A percentile compares a stretch with the other conserved stretches of the same genome.
Conservation (phyloP, 2,329 filamentous ascomycete species). For the Cladophialophora exuberans region DNA sequence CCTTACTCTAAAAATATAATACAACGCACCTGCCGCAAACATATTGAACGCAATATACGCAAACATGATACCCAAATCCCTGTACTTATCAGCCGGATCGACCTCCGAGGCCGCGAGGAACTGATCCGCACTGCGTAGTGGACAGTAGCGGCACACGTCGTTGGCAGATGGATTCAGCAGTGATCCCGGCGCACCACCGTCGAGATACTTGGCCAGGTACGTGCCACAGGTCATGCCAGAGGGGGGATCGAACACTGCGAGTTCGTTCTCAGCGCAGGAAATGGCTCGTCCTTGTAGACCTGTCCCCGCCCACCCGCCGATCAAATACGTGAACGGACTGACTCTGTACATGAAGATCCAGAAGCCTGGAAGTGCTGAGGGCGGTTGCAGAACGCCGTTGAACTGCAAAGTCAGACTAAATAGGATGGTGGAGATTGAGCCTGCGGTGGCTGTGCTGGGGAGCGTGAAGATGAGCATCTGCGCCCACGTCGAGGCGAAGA, state of each 20-base stretch:
- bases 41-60: conserved; percentile 64
- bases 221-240: conserved; percentile 59
- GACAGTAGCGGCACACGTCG: conserved; percentile 62
- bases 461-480: conserved; percentile 80
- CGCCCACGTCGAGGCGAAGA: conserved; percentile 72
- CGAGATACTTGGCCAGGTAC: conserved; percentile 58
- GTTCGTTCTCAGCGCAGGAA: conserved; percentile 69
- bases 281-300: conserved; percentile 70
- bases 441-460: conserved; percentile 66
- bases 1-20: conserved; percentile 51
- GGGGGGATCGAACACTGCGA: conserved; percentile 49
- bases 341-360: conserved; percentile 83
- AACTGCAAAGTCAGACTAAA: conserved; percentile 76
- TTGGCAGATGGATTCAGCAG: conserved; percentile 64
- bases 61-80: conserved; percentile 69
- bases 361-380: conserved; percentile 63
- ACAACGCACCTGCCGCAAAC: conserved; percentile 57
- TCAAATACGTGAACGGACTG: conserved; percentile 80
- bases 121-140: conserved; percentile 42
- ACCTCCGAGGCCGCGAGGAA: conserved; percentile 51
- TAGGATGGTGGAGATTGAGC: conserved; percentile 74
- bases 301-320: conserved; percentile 70
- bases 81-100: conserved; percentile 64
- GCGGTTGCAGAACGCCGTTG: conserved; percentile 70
- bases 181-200: conserved; percentile 51